phyloP scores from a whole-genome alignment of 495 filamentous ascomycete genomes.

The Platismatia glauca region DNA sequence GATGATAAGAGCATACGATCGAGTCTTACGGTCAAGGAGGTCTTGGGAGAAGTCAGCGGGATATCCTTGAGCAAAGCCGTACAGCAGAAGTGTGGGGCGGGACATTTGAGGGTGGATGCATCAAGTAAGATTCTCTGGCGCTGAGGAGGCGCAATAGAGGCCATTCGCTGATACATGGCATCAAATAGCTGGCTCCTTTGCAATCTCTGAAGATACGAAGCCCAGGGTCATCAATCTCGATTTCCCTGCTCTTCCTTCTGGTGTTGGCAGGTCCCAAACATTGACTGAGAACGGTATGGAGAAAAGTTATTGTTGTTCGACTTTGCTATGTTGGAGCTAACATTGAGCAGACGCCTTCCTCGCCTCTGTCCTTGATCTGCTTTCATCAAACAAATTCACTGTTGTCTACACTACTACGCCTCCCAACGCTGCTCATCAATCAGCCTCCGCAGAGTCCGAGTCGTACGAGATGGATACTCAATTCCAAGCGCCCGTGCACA shows the following conservation, averaged over 20 bases:
- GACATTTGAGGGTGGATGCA: conserved; percentile 46
- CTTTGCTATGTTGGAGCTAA: background rate
- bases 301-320: background rate
- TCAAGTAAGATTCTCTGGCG: conserved; percentile 46
- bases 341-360: conserved; percentile 48
- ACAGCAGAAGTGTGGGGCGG: conserved; percentile 44
- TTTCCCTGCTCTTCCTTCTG: conserved; percentile 41
- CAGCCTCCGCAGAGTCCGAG: conserved; percentile 26
- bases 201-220: conserved; percentile 35
- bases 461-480: conserved; percentile 45
- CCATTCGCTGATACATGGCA: conserved; percentile 1
- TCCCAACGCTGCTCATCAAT: background rate
- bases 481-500: conserved; percentile 43
- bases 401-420: conserved; percentile 52
- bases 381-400: conserved; percentile 49
- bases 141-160: background rate
- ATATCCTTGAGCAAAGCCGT: conserved; percentile 45
- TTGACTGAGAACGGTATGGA: conserved; percentile 41
- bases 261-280: conserved; percentile 33
- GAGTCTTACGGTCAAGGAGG: conserved; percentile 49
- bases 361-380: conserved; percentile 45
- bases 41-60: conserved; percentile 50
- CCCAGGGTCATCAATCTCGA: conserved; percentile 44
- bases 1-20: conserved; percentile 43
- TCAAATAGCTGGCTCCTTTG: conserved; percentile 37